Evolutionary conservation across 345 rosid species (phyloP), one percentile per base, ranked within the genome.

Genomic region (Pugionium dolabratum): DNA sequence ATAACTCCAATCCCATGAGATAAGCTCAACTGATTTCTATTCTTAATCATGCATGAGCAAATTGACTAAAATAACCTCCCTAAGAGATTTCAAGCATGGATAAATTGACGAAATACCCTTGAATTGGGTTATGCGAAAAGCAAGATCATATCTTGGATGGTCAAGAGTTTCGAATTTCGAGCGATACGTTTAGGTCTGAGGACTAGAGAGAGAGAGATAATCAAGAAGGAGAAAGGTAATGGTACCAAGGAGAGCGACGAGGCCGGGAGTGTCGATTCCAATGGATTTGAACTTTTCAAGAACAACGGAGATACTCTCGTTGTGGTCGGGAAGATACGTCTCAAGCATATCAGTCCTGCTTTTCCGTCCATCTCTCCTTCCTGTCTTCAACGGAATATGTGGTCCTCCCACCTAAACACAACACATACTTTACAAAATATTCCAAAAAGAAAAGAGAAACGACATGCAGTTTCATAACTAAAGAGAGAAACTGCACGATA

Each of bases 341-440:
- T 93, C 98, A 1, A 93, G 42, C 26, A 89, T 54, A 35, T 89
- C 91, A 1, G 97, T 91, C 66, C 96, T 80, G 83, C 97, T 93
- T 71, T 56, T 89, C 36, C 83, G 82, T 9, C 98, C 97, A 75
- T 93, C 98, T 76, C 97, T 85, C 72, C 98, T 83, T 45, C 98
- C 96, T 34, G 98, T 90, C 73, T 83, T 90, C 51, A 93, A 79
- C 33, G 97, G 94, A 67, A 89, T 86, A 69, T 81, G 63, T 11
- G 98, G 98, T 11, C 98, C 97, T 76, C 98, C 98, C 4, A 90
- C 84, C 98, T 93, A 81, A 43, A 2, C 32, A 25, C 48, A 59
- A 51, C 33, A 57, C 7, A 6, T 1, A 45, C 45, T 9, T 31
- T 7, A 49, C 40, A 56, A 33, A 64, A 59, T 34, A 74, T 54